Evolutionary conservation across 1,284 basidiomycete species (phyloP), one percentile per base, ranked within the genome.

Genomic region (Schizophyllum amplum): DNA sequence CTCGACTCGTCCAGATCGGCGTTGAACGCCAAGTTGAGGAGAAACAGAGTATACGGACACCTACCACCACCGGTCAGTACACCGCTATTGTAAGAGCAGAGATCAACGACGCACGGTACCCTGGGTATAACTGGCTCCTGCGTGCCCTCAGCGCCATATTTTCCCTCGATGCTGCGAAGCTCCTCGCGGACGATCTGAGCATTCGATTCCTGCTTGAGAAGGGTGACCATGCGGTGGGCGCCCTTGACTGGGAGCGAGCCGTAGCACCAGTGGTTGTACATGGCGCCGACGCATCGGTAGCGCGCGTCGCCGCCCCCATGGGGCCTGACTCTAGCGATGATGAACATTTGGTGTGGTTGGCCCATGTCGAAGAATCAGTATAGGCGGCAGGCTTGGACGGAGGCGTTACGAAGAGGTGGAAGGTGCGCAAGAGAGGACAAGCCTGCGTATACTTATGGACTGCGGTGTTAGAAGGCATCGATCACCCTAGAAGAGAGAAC

Each of bases 231-330:
- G 13, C 73, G 72, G 47, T 57, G 62, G 1, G 67, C 60, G 5
- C 66, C 70, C 1, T 49, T 55, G 5, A 74, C 60, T 21, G 74
- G 69, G 6, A 70, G 58, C 4, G 51, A 52, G 13, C 69, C 72
- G 49, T 68, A 72, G 60, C 69, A 75, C 69, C 69, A 73, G 60
- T 74, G 71, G 59, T 74, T 67, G 57, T 76, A 71, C 5, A 66
- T 63, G 2, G 69, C 73, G 3, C 66, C 72, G 22, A 77, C 60
- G 53, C 74, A 77, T 26, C 70, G 70, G 62, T 75, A 74, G 42
- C 61, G 62, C n/a, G 67, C 46, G 48, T 57, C 21, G 6, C 60
- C 55, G 15, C 56, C 23, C 22, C 62, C 64, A 13, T 64, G 61
- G n/a, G 66, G 60, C 26, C 57, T 53, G 42, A 75, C 61, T 13